Percentiles rank a stretch among this genome's conserved stretches.
Conservation (phyloP, 2,329 filamentous ascomycete species). For the Pseudocercospora vitis region DNA sequence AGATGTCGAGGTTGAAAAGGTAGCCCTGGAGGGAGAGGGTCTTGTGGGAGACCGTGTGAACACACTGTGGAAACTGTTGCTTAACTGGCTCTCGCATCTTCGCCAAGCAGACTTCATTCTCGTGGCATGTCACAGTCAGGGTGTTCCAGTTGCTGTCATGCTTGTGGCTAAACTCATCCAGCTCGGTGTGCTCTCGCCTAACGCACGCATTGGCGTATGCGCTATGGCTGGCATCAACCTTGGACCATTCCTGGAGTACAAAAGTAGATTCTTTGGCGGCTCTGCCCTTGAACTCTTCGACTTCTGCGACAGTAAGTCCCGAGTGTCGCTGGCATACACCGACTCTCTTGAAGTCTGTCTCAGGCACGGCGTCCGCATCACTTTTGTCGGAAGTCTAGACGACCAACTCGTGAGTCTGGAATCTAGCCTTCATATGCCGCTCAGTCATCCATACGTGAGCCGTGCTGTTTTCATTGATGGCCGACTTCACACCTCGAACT, state of each 20-base stretch:
- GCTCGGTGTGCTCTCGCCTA: conserved; percentile 73
- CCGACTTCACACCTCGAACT: conserved; percentile 86
- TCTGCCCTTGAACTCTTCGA: conserved; percentile 94
- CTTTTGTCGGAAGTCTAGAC: conserved; percentile 91
- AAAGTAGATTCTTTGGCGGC: conserved; percentile 82
- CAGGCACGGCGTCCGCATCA: conserved; percentile 75
- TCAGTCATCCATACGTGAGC: conserved; percentile 89
- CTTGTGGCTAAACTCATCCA: conserved; percentile 89
- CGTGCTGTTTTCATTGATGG: conserved; percentile 96
- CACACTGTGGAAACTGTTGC: conserved; percentile 86
- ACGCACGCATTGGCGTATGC: conserved; percentile 77
- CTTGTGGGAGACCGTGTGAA: conserved; percentile 87
- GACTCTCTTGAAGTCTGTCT: conserved; percentile 72
- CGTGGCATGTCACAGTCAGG: conserved; percentile 92
- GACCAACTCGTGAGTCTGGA: conserved; percentile 94
- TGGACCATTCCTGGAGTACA: conserved; percentile 89
- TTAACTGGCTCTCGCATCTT: conserved; percentile 93
- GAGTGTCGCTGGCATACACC: conserved; percentile 79
- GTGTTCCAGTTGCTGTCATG: conserved; percentile 91
- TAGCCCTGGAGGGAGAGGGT: conserved; percentile 91
- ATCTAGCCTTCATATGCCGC: conserved; percentile 83
- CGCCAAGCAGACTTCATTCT: conserved; percentile 84
- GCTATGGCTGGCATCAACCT: conserved; percentile 89
- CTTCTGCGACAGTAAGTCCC: conserved; percentile 78
- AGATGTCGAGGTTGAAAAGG: conserved; percentile 82